Base-by-base conservation (phyloP, 2,329 filamentous ascomycete genomes). In the Passalora sequoiae region DNA sequence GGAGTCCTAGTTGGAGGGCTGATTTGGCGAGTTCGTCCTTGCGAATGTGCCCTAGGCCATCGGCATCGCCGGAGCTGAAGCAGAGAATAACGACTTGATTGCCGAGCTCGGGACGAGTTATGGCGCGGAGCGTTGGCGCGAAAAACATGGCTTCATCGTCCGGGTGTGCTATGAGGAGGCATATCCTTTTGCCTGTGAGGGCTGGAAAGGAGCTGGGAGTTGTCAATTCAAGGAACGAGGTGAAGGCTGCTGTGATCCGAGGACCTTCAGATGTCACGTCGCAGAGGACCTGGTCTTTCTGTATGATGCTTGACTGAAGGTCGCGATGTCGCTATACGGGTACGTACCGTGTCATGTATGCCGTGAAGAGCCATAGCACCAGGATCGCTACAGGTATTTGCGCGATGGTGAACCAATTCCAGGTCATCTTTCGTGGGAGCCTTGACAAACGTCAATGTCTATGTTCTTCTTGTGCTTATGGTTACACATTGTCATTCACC, bases 121-220 rank as follows among this genome's bases (percentile, higher is more conserved):
- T 77, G n/a, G 86, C 81, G 57, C 94, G 75, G 10, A 97, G 74
- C 1, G 88, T 86, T 0, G 92, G 92, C 51, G 89, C 81, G 69
- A 98, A 98, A 75, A 98, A 98, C 92, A 98, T 98, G 66, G 91
- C 92, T 72, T 98, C 92, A 61, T 98, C 92, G 68, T 98, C 92
- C 0, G 92, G 92, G 69, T 98, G 92, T 16, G 92, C 92, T 60
- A 98, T 97, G 43, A 98, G 74, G 41, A 98, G 77, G 63, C 86
- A 85, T 61, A 98, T 88, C 60, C 86, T 81, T 75, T 94, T 94
- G 70, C 87, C 84, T 56, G 73, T 74, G 51, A 96, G 71, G 32
- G 71, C 76, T 3, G 87, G 85, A 56, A 86, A 78, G 22, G 74
- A 64, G 21, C 33, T 36, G 33, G 13, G 31, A 36, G 20, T 15